Base-by-base conservation (phyloP, 768 basidiomycete genomes). In the Auricularia heimuer region DNA sequence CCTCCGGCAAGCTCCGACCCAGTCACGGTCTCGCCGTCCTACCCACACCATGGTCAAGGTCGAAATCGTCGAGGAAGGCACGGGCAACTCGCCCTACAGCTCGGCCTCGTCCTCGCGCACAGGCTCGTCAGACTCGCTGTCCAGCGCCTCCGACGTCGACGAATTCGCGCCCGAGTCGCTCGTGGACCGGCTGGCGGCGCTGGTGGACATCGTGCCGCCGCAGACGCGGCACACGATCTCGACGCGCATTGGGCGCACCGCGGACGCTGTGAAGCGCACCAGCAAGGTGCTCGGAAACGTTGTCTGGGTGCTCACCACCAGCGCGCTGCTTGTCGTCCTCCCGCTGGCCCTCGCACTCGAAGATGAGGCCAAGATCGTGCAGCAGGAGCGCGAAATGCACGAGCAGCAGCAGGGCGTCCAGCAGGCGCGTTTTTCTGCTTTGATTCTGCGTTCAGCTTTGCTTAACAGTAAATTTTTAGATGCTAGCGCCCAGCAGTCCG, bases 121-220 rank as follows among this genome's bases (percentile, higher is more conserved):
- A 0, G 84, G 81, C 63, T 88, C 83, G 51, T 73, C 73, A 56
- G 78, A 82, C 60, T 82, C 87, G 16, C 82, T 94, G 69, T 87
- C 89, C 24, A 92, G 92, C 65, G 77, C 92, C 65, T 83, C 85
- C 39, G 93, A 92, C 3, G 29, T 29, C 29, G 86, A 91, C 62
- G 72, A 78, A 56, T 84, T 84, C 66, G 79, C 77, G 67, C 86
- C 94, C 70, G 96, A 99, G 78, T 85, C 94, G 54, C 67, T 97
- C 70, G 80, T 87, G 68, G 94, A 98, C 79, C 91, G 96, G 65
- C 69, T 99, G 72, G 81, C 82, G 65, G 96, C 96, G 33, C 88
- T 99, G 75, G 89, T 90, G 70, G 96, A 99, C 81, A 98, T 99
- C 73, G 86, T 99, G 3, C 89, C 95, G 6, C 97, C 97, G 29